Percentiles rank a stretch among this genome's conserved stretches.
Evolutionary conservation across 371 early-diverging fungal genomes (phyloP).

Genomic region (Mucor saturninus): DNA sequence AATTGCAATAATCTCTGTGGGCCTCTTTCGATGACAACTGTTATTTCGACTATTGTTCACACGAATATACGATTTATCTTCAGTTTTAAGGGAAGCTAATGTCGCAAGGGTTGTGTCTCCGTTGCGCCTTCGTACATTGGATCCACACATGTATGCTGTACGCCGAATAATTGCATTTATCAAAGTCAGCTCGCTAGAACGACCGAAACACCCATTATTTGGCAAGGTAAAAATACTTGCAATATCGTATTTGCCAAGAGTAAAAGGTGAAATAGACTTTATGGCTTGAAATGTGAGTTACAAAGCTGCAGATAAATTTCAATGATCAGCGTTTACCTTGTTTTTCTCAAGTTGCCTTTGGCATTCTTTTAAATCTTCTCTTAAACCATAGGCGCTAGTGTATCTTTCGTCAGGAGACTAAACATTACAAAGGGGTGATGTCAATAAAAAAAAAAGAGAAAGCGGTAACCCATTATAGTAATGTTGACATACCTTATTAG

Average conservation of each 20-base stretch:
- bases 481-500: conserved; percentile 51
- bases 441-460: neutral
- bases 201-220: conserved; percentile 54
- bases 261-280: conserved; percentile 32
- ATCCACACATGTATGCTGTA: conserved; percentile 42
- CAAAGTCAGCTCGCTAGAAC: conserved; percentile 37
- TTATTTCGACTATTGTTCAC: conserved; percentile 15
- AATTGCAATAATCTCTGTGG: conserved; percentile 50
- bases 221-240: conserved; percentile 63
- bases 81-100: conserved; percentile 17
- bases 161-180: conserved; percentile 44
- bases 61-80: conserved; percentile 20
- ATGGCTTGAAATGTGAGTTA: neutral
- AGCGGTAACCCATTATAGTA: neutral
- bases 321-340: neutral
- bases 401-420: conserved; percentile 68
- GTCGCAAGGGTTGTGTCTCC: conserved; percentile 15
- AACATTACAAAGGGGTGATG: neutral
- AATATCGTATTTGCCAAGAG: conserved; percentile 55
- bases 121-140: conserved; percentile 19
- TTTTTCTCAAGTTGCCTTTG: conserved; percentile 36
- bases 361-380: conserved; percentile 60
- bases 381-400: conserved; percentile 60
- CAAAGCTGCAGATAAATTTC: neutral
- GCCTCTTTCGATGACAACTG: conserved; percentile 22